Percentiles rank a stretch among this genome's conserved stretches.
Conservation (phyloP, 2,329 filamentous ascomycete species). For the Myriosclerotinia scirpicola region DNA sequence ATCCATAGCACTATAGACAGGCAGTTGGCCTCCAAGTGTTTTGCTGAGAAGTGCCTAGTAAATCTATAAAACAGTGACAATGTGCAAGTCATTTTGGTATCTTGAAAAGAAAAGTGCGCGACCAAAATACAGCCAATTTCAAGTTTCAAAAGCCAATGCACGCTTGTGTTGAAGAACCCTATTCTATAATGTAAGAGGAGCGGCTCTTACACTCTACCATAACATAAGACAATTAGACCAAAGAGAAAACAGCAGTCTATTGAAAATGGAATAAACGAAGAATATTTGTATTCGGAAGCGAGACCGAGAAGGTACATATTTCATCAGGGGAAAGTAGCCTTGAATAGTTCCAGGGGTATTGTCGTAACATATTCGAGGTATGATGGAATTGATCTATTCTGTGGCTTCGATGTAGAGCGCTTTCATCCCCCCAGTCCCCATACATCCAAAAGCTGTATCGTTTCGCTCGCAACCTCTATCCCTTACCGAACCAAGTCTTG, state of each 20-base stretch:
- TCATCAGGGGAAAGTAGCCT: background rate
- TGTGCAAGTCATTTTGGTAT: background rate
- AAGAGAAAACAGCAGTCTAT: background rate
- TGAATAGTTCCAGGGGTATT: background rate
- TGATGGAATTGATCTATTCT: slow-evolving; percentile 29
- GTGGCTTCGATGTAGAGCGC: slow-evolving; percentile 32
- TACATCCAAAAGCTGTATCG: background rate
- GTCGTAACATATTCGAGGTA: slow-evolving; percentile 14
- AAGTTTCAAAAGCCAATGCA: background rate
- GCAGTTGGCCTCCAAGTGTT: background rate
- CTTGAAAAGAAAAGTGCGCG: background rate
- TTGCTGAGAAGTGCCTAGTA: background rate
- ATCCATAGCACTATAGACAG: background rate
- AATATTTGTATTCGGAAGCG: background rate
- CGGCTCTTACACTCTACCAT: background rate
- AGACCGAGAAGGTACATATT: background rate
- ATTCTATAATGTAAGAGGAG: background rate
- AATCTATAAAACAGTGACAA: background rate
- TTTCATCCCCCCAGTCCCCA: slow-evolving; percentile 3
- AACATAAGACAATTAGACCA: background rate
- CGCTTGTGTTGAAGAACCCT: slow-evolving; percentile 1
- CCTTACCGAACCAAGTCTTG: slow-evolving; percentile 73
- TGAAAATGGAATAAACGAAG: background rate
- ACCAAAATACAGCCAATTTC: background rate
- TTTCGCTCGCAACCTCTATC: slow-evolving; percentile 42